A percentile compares a stretch with the other conserved stretches of the same genome.
Evolutionary conservation across 2,329 filamentous ascomycete genomes (phyloP).

Genomic region (Aspergillus japonicus): DNA sequence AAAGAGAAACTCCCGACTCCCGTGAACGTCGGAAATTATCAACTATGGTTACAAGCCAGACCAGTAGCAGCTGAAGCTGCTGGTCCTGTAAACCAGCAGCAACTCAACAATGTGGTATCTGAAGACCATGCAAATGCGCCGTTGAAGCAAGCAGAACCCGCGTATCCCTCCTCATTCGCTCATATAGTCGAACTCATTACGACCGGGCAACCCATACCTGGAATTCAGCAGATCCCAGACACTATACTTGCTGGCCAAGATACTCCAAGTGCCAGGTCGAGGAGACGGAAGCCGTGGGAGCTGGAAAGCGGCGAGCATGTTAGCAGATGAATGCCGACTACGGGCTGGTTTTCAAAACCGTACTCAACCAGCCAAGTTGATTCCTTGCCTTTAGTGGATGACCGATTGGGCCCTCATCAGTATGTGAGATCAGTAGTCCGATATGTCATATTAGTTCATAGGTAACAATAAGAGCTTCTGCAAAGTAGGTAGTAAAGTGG

Average conservation of each 20-base stretch:
- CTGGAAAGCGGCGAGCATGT: slow-evolving; percentile 44
- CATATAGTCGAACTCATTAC: slow-evolving; percentile 84
- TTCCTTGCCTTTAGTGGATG: not conserved
- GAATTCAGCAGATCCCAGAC: slow-evolving; percentile 82
- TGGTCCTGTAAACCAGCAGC: slow-evolving; percentile 5
- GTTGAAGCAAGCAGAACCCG: slow-evolving; percentile 47
- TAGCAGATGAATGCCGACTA: slow-evolving; percentile 1
- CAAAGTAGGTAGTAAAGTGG: slow-evolving; percentile 3
- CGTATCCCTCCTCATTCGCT: slow-evolving; percentile 79
- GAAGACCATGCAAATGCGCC: slow-evolving; percentile 9
- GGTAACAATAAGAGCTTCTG: slow-evolving; percentile 2
- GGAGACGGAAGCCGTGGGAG: slow-evolving; percentile 77
- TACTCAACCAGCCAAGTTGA: not conserved
- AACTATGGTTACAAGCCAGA: slow-evolving; percentile 55
- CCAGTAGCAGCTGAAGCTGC: slow-evolving; percentile 10
- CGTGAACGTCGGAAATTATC: slow-evolving; percentile 68
- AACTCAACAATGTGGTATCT: slow-evolving; percentile 8
- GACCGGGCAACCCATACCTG: slow-evolving; percentile 77
- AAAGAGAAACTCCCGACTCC: slow-evolving; percentile 39
- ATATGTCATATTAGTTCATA: slow-evolving; percentile 12
- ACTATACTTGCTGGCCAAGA: slow-evolving; percentile 72
- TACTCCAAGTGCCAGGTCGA: slow-evolving; percentile 52
- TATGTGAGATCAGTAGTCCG: not conserved
- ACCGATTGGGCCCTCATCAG: not conserved
- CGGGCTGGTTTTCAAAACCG: not conserved